A percentile compares a stretch with the other conserved stretches of the same genome.
Evolutionary conservation across 305 asterid species (phyloP).

Genomic region (Fraxinus sp.): DNA sequence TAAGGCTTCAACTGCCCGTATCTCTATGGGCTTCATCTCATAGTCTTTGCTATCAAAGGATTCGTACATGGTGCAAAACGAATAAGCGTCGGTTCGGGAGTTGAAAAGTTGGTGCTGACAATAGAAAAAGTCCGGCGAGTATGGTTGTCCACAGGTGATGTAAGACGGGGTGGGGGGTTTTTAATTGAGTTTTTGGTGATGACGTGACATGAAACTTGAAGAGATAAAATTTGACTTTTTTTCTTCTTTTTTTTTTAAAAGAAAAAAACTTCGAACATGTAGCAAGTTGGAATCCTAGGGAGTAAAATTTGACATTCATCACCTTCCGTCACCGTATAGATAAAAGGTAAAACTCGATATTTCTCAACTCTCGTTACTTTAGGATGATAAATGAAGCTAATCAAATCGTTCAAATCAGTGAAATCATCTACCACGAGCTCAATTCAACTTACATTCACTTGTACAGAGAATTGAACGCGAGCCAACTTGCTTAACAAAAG

Average conservation of each 20-base stretch:
- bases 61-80: conserved; percentile 2
- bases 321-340: no score
- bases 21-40: conserved; percentile 58
- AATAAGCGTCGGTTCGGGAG: not conserved
- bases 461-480: no score
- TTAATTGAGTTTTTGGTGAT: not conserved
- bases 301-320: no score
- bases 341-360: no score
- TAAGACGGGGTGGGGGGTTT: not conserved
- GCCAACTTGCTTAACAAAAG: no score
- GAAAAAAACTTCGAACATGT: not conserved
- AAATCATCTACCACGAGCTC: no score
- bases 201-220: not conserved
- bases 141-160: not conserved
- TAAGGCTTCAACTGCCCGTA: conserved; percentile 71
- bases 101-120: not conserved
- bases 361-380: no score
- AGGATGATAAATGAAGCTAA: no score
- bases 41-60: conserved; percentile 18
- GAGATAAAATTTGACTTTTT: not conserved
- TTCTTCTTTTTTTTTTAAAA: not conserved
- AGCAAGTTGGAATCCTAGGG: not conserved
- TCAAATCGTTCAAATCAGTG: no score
- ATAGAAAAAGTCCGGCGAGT: not conserved
- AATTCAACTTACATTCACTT: no score